Conservation (phyloP, 768 basidiomycete genomes). For the Porpolomopsis calyptriformis region DNA sequence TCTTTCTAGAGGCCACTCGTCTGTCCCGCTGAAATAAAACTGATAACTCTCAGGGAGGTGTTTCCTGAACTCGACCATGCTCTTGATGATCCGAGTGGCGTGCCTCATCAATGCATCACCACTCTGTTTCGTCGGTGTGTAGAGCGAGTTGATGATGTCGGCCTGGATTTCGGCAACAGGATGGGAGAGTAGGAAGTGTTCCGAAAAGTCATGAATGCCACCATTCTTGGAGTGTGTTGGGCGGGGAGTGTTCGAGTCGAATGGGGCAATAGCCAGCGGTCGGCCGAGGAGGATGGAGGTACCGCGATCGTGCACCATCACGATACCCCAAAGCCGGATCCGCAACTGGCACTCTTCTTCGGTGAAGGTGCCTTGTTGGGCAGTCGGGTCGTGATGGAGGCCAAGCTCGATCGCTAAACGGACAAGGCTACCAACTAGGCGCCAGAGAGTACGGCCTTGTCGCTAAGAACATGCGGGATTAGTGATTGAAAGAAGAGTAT, state of each 20-base stretch:
- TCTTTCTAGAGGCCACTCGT: slow-evolving; percentile 60
- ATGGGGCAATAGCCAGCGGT: slow-evolving; percentile 71
- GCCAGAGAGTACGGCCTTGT: slow-evolving; percentile 84
- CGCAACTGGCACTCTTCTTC: slow-evolving; percentile 71
- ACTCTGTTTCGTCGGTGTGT: slow-evolving; percentile 62
- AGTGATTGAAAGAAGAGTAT: neutral
- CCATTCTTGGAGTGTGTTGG: slow-evolving; percentile 41
- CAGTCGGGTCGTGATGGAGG: slow-evolving; percentile 75
- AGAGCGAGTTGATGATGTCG: slow-evolving; percentile 80
- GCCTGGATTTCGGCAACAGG: slow-evolving; percentile 78
- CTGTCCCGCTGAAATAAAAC: slow-evolving; percentile 67
- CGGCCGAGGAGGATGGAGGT: slow-evolving; percentile 82
- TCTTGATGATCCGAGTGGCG: slow-evolving; percentile 70
- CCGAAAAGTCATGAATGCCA: slow-evolving; percentile 46
- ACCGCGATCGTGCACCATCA: slow-evolving; percentile 79
- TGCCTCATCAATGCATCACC: slow-evolving; percentile 64
- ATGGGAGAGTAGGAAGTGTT: slow-evolving; percentile 69
- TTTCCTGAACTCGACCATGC: slow-evolving; percentile 59
- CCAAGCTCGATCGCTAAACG: slow-evolving; percentile 76
- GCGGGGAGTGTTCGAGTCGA: slow-evolving; percentile 73
- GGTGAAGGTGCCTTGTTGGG: slow-evolving; percentile 52
- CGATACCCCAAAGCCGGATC: slow-evolving; percentile 76
- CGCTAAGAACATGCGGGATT: slow-evolving; percentile 36
- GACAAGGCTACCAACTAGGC: slow-evolving; percentile 76
- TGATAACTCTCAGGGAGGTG: slow-evolving; percentile 64